Evolutionary conservation across 495 filamentous ascomycete species (phyloP), one percentile per base, ranked within the genome.

Genomic region (Staphylotrichum longicolle): DNA sequence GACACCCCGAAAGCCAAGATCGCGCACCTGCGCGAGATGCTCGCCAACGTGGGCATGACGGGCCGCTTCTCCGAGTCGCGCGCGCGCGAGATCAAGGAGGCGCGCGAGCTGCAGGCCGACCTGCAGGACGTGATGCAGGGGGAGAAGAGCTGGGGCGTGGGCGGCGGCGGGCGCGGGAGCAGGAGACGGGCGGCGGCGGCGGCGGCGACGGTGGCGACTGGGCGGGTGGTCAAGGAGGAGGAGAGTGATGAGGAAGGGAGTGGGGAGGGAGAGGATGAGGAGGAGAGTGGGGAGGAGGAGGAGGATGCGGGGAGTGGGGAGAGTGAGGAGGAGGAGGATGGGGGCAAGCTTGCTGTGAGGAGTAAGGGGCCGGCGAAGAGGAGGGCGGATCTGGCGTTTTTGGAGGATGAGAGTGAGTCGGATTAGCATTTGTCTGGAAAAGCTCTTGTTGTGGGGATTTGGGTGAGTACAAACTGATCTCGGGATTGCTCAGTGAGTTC

Each of bases 41-140:
- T 98, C 39, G 79, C 79, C 32, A 90, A 94, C 7, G 79, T 85
- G 32, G 95, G 94, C 4, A 96, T 98, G 88, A 84, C 82, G 7
- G 93, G 93, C 0, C 83, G 92, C 32, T 96, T 89, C 74, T 95
- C 91, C 1, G 78, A 86, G 62, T 85, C 91, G 40, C 96, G 88
- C 64, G 95, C 94, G 6, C 82, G 78, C 33, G 84, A 90, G 75
- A 96, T 97, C 68, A 92, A 89, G 67, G 91, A 94, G 71, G 78
- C 80, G 68, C 80, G 92, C 40, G 93, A 98, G 73, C 78, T 98
- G 44, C 79, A 83, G 68, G 87, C 83, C 1, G 93, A 98, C 61
- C 70, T 98, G 41, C 90, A 91, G 61, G 85, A 84, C 45, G 89
- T 96, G 57, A 85, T 90, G 71, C 83, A 90, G 68, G 90, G 88